These are phyloP conservation scores for Leccinum brunneo-olivaceum DNA, from an alignment of 1,284 basidiomycete genomes.

Conservation along the genomic window DNA sequence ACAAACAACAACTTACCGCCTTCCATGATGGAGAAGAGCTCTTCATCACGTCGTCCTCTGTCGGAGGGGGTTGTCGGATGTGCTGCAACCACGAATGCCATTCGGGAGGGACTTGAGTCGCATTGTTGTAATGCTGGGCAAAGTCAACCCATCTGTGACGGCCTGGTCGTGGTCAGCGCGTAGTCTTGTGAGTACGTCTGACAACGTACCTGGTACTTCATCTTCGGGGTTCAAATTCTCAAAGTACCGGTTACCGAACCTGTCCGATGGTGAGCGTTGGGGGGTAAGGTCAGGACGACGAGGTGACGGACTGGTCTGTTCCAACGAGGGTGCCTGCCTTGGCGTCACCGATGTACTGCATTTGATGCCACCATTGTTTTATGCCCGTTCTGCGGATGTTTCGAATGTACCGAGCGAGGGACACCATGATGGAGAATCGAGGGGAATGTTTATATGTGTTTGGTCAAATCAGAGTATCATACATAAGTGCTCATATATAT, in stretches of 20 bases:
- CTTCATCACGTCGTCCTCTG: slow-evolving; percentile 67
- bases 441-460: slow-evolving; percentile 22
- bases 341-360: slow-evolving; percentile 88
- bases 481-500: too few relatives aligned
- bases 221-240: slow-evolving; percentile 83
- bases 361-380: slow-evolving; percentile 77
- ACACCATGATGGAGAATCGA: slow-evolving; percentile 46
- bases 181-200: not conserved
- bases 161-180: slow-evolving; percentile 38
- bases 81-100: slow-evolving; percentile 96
- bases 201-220: slow-evolving; percentile 73
- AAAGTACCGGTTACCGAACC: slow-evolving; percentile 87
- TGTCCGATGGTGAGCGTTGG: slow-evolving; percentile 25
- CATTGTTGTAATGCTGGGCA: slow-evolving; percentile 84
- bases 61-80: slow-evolving; percentile 77
- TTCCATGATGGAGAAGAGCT: slow-evolving; percentile 73
- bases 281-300: not conserved
- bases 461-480: too few relatives aligned
- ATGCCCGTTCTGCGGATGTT: slow-evolving; percentile 70
- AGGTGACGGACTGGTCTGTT: slow-evolving; percentile 64
- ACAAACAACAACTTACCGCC: slow-evolving; percentile 74
- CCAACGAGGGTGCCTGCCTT: slow-evolving; percentile 79
- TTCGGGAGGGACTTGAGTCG: slow-evolving; percentile 85
- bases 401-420: slow-evolving; percentile 69
- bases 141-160: slow-evolving; percentile 94